Conservation (phyloP, 345 rosid genomes). For the Geranium brycei region DNA sequence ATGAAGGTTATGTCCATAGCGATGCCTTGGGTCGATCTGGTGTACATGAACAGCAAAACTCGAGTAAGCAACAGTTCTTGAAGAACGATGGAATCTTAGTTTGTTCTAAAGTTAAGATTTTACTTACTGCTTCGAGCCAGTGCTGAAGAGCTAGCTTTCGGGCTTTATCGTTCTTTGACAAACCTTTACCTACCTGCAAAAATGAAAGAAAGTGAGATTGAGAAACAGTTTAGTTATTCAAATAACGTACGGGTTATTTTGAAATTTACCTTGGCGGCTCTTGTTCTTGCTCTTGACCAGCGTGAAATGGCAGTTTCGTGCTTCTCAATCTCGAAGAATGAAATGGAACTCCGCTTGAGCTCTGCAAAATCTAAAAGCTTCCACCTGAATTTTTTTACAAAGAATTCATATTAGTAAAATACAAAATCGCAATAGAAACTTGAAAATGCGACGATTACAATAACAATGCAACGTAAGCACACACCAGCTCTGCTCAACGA, state of each 20-base stretch:
- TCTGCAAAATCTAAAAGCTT: constrained; percentile 80
- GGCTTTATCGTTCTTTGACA: constrained; percentile 78
- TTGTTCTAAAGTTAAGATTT: background rate
- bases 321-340: constrained; percentile 80
- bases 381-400: constrained; percentile 39
- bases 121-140: constrained; percentile 97
- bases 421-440: background rate
- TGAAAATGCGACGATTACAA: constrained; percentile 6
- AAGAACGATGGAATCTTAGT: background rate
- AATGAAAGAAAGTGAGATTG: too few relatives aligned
- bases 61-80: constrained; percentile 3
- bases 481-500: constrained; percentile 84
- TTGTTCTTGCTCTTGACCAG: constrained; percentile 91
- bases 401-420: background rate
- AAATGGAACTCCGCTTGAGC: constrained; percentile 72
- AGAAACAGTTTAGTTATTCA: too few relatives aligned
- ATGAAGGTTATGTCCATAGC: constrained; percentile 87
- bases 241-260: too few relatives aligned
- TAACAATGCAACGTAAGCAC: constrained; percentile 7
- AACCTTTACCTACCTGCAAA: constrained; percentile 58
- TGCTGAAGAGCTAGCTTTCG: constrained; percentile 71
- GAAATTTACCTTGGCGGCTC: constrained; percentile 54
- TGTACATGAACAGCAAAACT: constrained; percentile 5
- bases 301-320: constrained; percentile 93
- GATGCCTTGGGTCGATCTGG: constrained; percentile 94